These are phyloP conservation scores for Chrysosporium keratinophilum DNA, from an alignment of 2,329 filamentous ascomycete species.

Conservation along the genomic window DNA sequence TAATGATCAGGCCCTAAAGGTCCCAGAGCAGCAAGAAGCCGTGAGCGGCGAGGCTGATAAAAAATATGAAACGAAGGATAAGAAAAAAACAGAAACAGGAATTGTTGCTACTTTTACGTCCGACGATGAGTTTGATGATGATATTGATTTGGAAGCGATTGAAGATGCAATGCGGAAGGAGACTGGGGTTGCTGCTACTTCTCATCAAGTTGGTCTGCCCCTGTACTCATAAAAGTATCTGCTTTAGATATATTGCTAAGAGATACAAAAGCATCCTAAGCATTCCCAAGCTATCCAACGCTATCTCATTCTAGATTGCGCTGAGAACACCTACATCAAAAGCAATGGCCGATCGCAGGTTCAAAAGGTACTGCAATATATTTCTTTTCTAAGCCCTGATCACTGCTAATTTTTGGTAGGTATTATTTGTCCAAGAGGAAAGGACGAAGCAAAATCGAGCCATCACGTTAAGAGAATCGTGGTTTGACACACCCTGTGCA, in stretches of 20 bases:
- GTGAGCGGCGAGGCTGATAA: background rate
- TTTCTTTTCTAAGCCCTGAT: constrained; percentile 17
- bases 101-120: constrained; percentile 41
- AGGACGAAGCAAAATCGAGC: constrained; percentile 54
- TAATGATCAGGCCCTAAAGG: background rate
- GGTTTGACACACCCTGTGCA: constrained; percentile 70
- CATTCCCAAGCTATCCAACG: constrained; percentile 66
- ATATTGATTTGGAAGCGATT: constrained; percentile 53
- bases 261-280: constrained; percentile 50
- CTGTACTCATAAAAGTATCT: constrained; percentile 19
- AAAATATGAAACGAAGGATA: constrained; percentile 17
- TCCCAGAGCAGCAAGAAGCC: background rate
- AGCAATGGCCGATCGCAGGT: constrained; percentile 48
- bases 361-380: constrained; percentile 56
- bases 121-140: constrained; percentile 64
- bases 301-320: constrained; percentile 67
- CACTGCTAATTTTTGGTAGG: constrained; percentile 37
- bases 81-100: constrained; percentile 31
- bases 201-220: constrained; percentile 52
- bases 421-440: constrained; percentile 74
- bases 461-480: constrained; percentile 72
- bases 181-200: constrained; percentile 51
- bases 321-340: constrained; percentile 58
- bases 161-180: constrained; percentile 50
- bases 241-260: constrained; percentile 46